Conservation (phyloP, 1,284 basidiomycete genomes). For the Limonomyces culmigenus region DNA sequence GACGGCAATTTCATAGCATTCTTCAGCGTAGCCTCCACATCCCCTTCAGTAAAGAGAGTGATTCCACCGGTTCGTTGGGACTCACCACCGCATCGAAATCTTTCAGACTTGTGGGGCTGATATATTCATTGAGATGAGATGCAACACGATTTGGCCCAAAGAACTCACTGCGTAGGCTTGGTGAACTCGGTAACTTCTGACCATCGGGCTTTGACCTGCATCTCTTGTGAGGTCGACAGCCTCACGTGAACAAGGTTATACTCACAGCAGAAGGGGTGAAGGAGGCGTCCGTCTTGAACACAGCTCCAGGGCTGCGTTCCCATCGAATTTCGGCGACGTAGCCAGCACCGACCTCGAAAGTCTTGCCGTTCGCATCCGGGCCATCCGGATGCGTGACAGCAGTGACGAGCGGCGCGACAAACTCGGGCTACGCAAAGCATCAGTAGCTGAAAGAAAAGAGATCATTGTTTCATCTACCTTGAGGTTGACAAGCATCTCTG, state of each 20-base stretch:
- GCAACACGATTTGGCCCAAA: constrained; percentile 12
- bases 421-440: constrained; percentile 49
- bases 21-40: constrained; percentile 46
- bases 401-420: constrained; percentile 84
- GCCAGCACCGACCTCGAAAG: constrained; percentile 92
- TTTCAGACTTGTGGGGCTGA: constrained; percentile 33
- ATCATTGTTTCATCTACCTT: constrained; percentile 29
- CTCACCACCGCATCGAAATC: constrained; percentile 56
- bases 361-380: constrained; percentile 70
- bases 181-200: constrained; percentile 70
- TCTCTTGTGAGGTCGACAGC: background rate
- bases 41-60: background rate
- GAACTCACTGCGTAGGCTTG: constrained; percentile 58
- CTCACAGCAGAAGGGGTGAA: constrained; percentile 90
- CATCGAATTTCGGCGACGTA: constrained; percentile 88
- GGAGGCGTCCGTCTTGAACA: constrained; percentile 82
- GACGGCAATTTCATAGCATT: constrained; percentile 46
- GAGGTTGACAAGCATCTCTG: constrained; percentile 87
- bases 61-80: background rate
- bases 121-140: constrained; percentile 2
- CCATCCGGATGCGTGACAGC: constrained; percentile 65
- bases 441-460: constrained; percentile 1
- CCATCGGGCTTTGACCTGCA: constrained; percentile 69
- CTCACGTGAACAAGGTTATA: constrained; percentile 1
- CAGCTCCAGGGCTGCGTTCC: constrained; percentile 76